Evolutionary conservation across 306 rosid species (phyloP), one percentile per base, ranked within the genome.

Genomic region (Casuarina cunninghamiana): DNA sequence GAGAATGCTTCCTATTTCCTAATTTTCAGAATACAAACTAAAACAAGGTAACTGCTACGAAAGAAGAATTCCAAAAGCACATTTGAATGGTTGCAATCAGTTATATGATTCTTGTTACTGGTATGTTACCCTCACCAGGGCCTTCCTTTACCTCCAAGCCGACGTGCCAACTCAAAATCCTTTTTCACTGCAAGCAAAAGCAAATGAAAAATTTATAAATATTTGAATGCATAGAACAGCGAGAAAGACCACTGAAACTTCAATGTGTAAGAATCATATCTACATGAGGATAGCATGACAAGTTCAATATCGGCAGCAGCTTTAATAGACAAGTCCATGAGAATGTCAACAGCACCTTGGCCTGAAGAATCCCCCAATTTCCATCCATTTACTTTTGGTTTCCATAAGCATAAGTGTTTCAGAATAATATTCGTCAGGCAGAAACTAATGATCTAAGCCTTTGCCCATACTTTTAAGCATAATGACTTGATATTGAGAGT

Each of bases 81-180:
- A 54, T 44, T 60, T 55, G 58, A 75, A 55, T 61, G 83, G 55
- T 81, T 68, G 57, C 70, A 73, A 72, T 43, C 65, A 60, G 75
- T 79, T 66, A 81, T 4, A 49, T n/a, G 32, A 13, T 58, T 69
- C 71, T 39, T 10, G 49, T 42, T 43, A n/a, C 53, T 21, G 54
- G 15, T 6, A 6, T 39, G 6, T 39, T 19, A 55, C 69, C 80
- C 66, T 94, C 78, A 94, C 91, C 97, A 92, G 58, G 88, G 90
- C 81, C 92, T 87, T 58, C 92, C 95, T 81, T 77, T 73, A 49
- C 91, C 86, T 72, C 90, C 89, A 67, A 95, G 82, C 74, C 97
- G 86, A 49, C 98, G 93, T 2, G 97, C 93, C 91, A 95, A 84
- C 84, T 95, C 96, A 15, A 95, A 42, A 87, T 95, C 99, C 85